phyloP scores from a whole-genome alignment of 345 rosid species.

The Citrus cavaleriei region DNA sequence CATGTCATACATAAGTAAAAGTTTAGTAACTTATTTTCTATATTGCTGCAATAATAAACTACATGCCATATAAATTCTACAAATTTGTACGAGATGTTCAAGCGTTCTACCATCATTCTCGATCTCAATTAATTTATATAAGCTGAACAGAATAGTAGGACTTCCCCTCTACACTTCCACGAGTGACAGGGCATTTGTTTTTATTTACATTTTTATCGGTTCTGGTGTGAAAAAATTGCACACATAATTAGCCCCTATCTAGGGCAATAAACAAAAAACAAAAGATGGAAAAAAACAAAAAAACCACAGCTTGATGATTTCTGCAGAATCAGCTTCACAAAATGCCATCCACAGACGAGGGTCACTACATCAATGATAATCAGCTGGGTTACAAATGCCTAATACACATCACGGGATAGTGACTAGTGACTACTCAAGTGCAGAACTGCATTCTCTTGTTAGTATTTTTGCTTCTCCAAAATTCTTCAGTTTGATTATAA shows the following conservation, averaged over 20 bases:
- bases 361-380: neutral
- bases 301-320: neutral
- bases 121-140: no score
- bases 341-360: neutral
- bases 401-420: neutral
- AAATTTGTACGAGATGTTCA: no score
- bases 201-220: neutral
- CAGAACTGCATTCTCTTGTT: conserved; percentile 47
- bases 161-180: neutral
- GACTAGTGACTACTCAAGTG: conserved; percentile 14
- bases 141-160: neutral
- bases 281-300: no score
- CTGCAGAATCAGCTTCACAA: neutral
- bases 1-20: no score
- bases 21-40: no score
- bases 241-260: neutral
- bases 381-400: neutral
- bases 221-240: neutral
- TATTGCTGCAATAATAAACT: no score
- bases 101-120: no score
- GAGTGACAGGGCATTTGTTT: neutral
- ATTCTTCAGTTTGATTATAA: conserved; percentile 24
- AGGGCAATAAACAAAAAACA: neutral
- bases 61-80: no score
- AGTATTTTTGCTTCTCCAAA: conserved; percentile 23